A percentile compares a stretch with the other conserved stretches of the same genome.
phyloP scores from a whole-genome alignment of 192 early-diverging fungal genomes.

The Coemansia aciculifera region DNA sequence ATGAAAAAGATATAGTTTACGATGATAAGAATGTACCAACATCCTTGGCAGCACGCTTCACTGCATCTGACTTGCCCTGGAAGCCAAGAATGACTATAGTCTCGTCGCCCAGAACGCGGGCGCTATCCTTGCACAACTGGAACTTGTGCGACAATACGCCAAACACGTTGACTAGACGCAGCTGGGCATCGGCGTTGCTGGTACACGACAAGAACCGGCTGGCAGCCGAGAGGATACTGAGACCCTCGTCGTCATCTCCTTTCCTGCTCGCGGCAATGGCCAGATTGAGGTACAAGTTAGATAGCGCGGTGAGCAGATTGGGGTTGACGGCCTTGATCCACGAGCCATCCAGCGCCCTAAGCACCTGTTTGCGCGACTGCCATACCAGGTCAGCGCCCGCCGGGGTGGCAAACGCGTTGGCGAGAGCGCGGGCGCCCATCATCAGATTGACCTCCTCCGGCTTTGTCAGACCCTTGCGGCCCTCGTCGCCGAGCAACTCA shows the following conservation, averaged over 20 bases:
- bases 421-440: conserved; percentile 69
- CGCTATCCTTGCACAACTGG: conserved; percentile 54
- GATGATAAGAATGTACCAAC: conserved; percentile 28
- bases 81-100: conserved; percentile 41
- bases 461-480: conserved; percentile 22
- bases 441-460: conserved; percentile 71
- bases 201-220: conserved; percentile 33
- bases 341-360: conserved; percentile 32
- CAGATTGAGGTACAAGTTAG: conserved; percentile 36
- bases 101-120: conserved; percentile 45
- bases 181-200: conserved; percentile 36
- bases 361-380: conserved; percentile 29
- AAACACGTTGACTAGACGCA: conserved; percentile 41
- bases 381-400: conserved; percentile 48
- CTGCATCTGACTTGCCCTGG: conserved; percentile 29
- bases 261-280: conserved; percentile 23
- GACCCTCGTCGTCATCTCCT: conserved; percentile 41
- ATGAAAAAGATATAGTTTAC: not conserved
- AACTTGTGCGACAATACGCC: conserved; percentile 44
- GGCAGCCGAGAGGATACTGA: conserved; percentile 31
- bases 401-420: conserved; percentile 68
- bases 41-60: conserved; percentile 29
- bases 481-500: conserved; percentile 15
- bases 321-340: conserved; percentile 29
- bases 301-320: conserved; percentile 33